Base-by-base conservation (phyloP, 371 early-diverging fungal species). In the Lichtheimia corymbifera region DNA sequence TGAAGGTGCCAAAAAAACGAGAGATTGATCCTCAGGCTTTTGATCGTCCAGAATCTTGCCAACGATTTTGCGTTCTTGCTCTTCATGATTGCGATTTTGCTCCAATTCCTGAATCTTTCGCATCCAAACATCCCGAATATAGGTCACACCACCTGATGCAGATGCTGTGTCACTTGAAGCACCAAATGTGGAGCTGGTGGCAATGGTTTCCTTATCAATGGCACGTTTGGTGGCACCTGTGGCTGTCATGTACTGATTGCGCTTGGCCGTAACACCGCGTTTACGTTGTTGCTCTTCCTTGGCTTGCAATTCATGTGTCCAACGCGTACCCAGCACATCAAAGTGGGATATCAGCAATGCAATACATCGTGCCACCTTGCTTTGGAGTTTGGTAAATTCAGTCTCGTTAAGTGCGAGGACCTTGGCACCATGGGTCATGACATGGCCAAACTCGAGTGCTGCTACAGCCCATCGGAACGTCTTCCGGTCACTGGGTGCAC, bases 391-490 rank as follows among this genome's bases (percentile, higher is more conserved):
- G 3, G 76, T 76, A 69, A 93, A 95, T 49, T 92, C 93, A 7
- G 71, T 67, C 53, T 89, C 91, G 5, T 71, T 79, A 62, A 91
- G 69, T 4, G 85, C 82, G 4, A 89, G 77, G 47, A 93, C 87
- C 27, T 87, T 86, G 56, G 83, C 84, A 50, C 90, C 90, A n/a
- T 87, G 83, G 54, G 91, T 89, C 77, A 90, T 86, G 17, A 83
- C 71, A 86, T 91, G 90, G 2, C 91, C 89, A 68, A 92, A 91
- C 66, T 93, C 92, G 2, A 95, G 82, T 1, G 94, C 94, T 50
- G 86, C 77, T 43, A 95, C 89, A 4, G 91, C 91, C 95, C 95
- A 95, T 22, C 92, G 84, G 76, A 93, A 92, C 0, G 94, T 95
- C 65, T 89, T 91, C 20, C 88, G 78, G 53, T 92, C 91, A 14